Conservation (phyloP, 176 grass and related monocot species). For the Urochloa ruziziensis region DNA sequence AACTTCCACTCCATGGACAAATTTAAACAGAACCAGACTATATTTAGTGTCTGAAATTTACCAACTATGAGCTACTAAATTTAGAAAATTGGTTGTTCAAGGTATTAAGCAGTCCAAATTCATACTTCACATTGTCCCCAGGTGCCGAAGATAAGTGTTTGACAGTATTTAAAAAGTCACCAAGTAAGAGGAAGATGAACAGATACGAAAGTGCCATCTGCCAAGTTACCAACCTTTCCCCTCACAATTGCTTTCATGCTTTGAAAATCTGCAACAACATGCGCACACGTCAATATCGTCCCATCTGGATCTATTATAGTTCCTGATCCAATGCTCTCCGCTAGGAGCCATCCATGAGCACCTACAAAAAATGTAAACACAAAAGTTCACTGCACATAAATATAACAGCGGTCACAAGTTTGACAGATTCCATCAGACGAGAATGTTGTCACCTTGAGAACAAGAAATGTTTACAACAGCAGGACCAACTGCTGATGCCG, state of each 20-base stretch:
- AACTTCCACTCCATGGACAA: neutral
- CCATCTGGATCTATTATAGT: constrained; percentile 90
- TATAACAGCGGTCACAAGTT: neutral
- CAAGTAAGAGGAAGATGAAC: neutral
- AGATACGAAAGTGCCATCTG: constrained; percentile 27
- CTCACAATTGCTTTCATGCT: constrained; percentile 35
- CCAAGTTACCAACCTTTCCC: constrained; percentile 49
- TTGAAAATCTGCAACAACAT: constrained; percentile 61
- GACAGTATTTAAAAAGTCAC: neutral
- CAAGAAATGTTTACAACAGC: constrained; percentile 81
- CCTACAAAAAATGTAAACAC: constrained; percentile 40
- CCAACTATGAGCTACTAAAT: neutral
- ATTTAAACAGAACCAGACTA: neutral
- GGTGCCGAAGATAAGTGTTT: neutral
- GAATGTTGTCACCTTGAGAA: constrained; percentile 36
- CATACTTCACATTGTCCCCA: neutral
- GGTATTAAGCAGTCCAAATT: neutral
- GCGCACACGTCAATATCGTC: constrained; percentile 87
- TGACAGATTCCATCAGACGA: neutral
- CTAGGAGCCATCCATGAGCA: constrained; percentile 40
- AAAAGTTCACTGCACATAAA: constrained; percentile 15
- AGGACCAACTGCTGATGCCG: constrained; percentile 63
- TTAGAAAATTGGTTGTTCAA: neutral
- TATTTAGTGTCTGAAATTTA: constrained; percentile 2
- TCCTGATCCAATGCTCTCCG: constrained; percentile 65